These are phyloP conservation scores for Tylopilus sp. DNA, from an alignment of 1,284 basidiomycete genomes.

Conservation along the genomic window DNA sequence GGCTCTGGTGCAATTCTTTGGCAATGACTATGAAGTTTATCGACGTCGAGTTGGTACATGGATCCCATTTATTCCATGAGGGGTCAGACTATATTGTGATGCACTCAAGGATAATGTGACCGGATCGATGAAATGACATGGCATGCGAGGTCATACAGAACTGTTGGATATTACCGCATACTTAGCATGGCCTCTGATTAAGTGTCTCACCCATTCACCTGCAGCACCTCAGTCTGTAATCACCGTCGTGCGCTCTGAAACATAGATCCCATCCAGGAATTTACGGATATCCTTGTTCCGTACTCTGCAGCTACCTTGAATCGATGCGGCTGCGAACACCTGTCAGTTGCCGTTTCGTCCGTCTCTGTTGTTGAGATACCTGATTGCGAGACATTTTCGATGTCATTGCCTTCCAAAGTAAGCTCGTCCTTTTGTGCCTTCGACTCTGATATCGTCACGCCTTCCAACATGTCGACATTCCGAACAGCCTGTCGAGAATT, in stretches of 20 bases:
- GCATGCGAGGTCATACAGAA: constrained; percentile 31
- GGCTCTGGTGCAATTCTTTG: constrained; percentile 77
- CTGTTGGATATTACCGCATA: constrained; percentile 23
- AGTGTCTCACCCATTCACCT: constrained; percentile 8
- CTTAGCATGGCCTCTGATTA: constrained; percentile 16
- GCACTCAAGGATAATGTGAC: constrained; percentile 3
- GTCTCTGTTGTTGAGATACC: constrained; percentile 40
- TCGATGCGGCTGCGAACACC: constrained; percentile 71
- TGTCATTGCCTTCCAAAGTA: constrained; percentile 89
- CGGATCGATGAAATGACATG: constrained; percentile 18
- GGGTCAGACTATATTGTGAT: not conserved
- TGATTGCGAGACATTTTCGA: constrained; percentile 94
- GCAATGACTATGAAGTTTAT: constrained; percentile 73
- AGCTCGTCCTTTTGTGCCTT: constrained; percentile 97
- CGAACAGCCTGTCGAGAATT: constrained; percentile 68
- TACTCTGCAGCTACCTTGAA: constrained; percentile 91
- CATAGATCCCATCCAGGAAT: constrained; percentile 91
- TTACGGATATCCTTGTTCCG: constrained; percentile 99
- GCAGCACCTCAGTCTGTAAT: constrained; percentile 37
- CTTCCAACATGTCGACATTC: constrained; percentile 88
- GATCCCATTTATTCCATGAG: constrained; percentile 65
- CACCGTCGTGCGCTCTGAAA: constrained; percentile 78
- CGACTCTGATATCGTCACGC: constrained; percentile 86
- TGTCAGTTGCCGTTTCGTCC: constrained; percentile 1
- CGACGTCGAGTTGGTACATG: constrained; percentile 63